Evolutionary conservation across 2,329 filamentous ascomycete species (phyloP).

Genomic region (Sarocladiaceae sp.): DNA sequence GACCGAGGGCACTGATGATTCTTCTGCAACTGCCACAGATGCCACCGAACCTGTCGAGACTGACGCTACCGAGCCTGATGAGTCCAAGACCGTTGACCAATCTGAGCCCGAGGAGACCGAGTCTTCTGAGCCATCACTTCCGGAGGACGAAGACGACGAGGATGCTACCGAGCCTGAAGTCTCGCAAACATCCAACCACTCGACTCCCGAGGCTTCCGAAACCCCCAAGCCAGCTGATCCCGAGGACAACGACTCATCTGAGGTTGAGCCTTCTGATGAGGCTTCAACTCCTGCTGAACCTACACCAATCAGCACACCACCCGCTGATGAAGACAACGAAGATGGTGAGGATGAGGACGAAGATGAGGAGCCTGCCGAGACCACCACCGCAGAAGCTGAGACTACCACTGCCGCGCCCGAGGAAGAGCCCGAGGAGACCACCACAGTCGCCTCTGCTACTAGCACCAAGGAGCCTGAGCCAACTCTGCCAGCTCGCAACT

Average conservation of each 20-base stretch:
- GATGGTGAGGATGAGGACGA: too few relatives aligned
- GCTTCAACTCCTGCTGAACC: not conserved
- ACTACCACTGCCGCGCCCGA: not conserved
- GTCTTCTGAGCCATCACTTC: not conserved
- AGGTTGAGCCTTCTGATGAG: not conserved
- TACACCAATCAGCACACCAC: not conserved
- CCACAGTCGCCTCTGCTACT: not conserved
- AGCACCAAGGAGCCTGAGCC: not conserved
- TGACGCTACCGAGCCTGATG: not conserved
- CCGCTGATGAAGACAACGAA: not conserved
- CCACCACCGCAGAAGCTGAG: not conserved
- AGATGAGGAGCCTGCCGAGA: not conserved
- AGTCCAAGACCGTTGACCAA: not conserved
- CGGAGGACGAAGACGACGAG: not conserved
- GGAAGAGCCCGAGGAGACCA: not conserved
- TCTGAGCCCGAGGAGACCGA: not conserved
- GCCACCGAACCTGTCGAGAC: not conserved
- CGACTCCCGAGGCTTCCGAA: not conserved
- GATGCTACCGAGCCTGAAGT: too few relatives aligned
- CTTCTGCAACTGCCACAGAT: not conserved
- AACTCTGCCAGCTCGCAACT: not conserved
- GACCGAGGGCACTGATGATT: too few relatives aligned
- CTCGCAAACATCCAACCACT: not conserved
- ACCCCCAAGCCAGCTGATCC: not conserved
- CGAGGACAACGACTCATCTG: not conserved